Conservation (phyloP, 306 rosid genomes). For the Gleditsia sinensis region DNA sequence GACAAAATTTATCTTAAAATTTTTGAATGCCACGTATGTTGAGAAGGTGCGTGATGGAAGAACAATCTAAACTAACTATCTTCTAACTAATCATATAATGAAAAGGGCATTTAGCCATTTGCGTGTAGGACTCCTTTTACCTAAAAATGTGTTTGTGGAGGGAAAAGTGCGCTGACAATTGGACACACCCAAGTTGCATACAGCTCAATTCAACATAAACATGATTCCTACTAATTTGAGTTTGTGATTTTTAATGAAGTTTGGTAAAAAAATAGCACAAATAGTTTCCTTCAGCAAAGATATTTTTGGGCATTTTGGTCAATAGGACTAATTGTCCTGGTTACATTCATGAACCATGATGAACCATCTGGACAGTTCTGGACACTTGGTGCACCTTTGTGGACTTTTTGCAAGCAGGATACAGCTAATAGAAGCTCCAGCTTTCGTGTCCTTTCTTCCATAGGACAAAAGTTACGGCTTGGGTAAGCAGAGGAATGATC, state of each 20-base stretch:
- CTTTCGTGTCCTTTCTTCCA: background rate
- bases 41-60: background rate
- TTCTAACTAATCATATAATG: background rate
- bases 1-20: too few species aligned
- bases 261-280: background rate
- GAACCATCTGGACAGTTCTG: background rate
- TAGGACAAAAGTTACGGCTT: constrained; percentile 33
- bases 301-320: background rate
- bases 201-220: constrained; percentile 38
- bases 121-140: constrained; percentile 41
- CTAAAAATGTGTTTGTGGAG: background rate
- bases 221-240: constrained; percentile 12
- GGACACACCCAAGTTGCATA: constrained; percentile 30
- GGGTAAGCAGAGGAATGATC: background rate
- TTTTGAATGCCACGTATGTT: constrained; percentile 20
- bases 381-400: constrained; percentile 10
- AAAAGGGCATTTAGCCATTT: constrained; percentile 33
- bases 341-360: background rate
- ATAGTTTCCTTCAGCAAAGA: background rate
- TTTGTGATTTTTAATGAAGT: background rate
- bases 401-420: constrained; percentile 33
- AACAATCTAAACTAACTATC: constrained; percentile 15
- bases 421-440: constrained; percentile 38
- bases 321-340: too few species aligned
- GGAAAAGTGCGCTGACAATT: constrained; percentile 13